phyloP scores from a whole-genome alignment of 2,329 filamentous ascomycete species.

The Geosmithia flava region DNA sequence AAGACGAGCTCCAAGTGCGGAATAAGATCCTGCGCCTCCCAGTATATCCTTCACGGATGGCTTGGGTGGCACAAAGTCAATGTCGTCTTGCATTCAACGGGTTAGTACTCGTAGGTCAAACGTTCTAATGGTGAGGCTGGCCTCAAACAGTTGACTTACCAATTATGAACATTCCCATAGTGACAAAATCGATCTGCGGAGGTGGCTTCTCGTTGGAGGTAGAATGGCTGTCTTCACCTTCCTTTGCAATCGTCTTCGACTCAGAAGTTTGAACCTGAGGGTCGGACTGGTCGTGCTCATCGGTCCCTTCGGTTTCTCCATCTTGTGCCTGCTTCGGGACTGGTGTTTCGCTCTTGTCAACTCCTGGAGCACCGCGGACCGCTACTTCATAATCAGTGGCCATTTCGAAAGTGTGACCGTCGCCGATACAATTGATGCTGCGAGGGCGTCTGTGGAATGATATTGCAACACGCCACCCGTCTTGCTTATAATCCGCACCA shows the following conservation, averaged over 20 bases:
- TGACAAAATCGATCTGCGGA: conserved; percentile 49
- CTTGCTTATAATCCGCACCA: background rate
- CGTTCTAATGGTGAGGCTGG: background rate
- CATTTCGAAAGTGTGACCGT: background rate
- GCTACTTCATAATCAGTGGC: background rate
- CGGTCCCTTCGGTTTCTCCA: background rate
- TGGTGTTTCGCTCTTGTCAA: background rate
- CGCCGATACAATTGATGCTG: background rate
- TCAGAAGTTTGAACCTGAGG: background rate
- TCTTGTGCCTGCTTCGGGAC: background rate
- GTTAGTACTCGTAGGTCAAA: background rate
- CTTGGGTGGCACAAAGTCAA: conserved; percentile 65
- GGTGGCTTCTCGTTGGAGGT: conserved; percentile 1
- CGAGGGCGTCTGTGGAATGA: background rate
- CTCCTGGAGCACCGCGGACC: background rate
- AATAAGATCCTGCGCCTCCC: conserved; percentile 83
- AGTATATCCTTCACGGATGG: conserved; percentile 62
- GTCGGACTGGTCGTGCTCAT: background rate
- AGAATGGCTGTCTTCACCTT: background rate
- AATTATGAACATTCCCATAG: conserved; percentile 63
- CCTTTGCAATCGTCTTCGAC: background rate
- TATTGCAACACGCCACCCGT: background rate
- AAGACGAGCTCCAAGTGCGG: conserved; percentile 77
- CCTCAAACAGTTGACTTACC: conserved; percentile 28
- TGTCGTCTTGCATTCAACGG: conserved; percentile 55